These are phyloP conservation scores for Apiospora koreana DNA, from an alignment of 2,329 filamentous ascomycete species.

Conservation along the genomic window DNA sequence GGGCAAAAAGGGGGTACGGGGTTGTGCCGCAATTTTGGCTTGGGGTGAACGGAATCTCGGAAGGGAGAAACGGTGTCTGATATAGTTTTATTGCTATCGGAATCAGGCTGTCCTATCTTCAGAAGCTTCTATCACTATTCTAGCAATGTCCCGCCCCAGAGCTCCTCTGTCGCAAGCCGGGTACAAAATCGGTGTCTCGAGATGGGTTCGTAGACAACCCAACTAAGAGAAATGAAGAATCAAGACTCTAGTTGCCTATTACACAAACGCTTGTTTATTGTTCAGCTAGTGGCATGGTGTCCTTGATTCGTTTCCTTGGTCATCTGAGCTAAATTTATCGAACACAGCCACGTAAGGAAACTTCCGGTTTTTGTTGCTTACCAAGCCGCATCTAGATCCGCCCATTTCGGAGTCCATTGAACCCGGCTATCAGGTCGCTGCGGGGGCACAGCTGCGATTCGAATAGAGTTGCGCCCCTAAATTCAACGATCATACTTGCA, in stretches of 20 bases:
- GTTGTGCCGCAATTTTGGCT: not conserved
- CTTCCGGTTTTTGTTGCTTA: not conserved
- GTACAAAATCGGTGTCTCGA: not conserved
- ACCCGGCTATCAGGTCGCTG: not conserved
- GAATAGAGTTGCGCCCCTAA: not conserved
- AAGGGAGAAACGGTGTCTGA: not conserved
- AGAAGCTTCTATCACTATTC: not conserved
- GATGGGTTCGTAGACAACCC: not conserved
- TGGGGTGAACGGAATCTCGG: not conserved
- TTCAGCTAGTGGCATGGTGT: not conserved
- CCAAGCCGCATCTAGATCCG: not conserved
- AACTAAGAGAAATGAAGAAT: not conserved
- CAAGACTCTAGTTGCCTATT: not conserved
- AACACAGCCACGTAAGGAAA: not conserved
- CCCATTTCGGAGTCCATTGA: not conserved
- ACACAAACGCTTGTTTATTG: not conserved
- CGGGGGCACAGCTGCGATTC: not conserved
- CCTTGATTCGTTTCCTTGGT: not conserved
- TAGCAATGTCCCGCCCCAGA: not conserved
- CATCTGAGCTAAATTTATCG: not conserved
- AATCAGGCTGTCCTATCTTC: not conserved
- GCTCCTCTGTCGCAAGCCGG: not conserved
- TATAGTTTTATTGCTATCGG: not conserved
- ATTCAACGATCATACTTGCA: not conserved
- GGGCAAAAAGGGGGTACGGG: not conserved